Conservation (phyloP, 352 stramenopile species). For the Bremia lactucae region DNA sequence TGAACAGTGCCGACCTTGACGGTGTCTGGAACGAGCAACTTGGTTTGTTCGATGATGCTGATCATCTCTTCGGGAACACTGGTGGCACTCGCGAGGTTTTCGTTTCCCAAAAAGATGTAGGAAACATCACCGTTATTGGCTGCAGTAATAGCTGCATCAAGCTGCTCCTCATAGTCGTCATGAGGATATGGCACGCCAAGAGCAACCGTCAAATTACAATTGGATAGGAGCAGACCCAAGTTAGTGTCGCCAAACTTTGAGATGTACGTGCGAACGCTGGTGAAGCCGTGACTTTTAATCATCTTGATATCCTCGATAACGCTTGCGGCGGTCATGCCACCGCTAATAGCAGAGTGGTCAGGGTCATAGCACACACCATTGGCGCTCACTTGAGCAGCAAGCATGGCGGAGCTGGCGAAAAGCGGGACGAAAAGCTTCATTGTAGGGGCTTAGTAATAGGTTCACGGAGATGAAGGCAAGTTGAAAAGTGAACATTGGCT, state of each 20-base stretch:
- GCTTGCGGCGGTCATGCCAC: constrained; percentile 10
- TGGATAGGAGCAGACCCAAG: no score
- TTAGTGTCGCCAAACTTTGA: constrained; percentile 34
- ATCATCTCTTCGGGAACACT: constrained; percentile 25
- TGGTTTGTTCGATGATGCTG: constrained; percentile 29
- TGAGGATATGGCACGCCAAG: constrained; percentile 40
- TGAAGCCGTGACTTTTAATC: constrained; percentile 47
- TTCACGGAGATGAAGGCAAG: constrained; percentile 7
- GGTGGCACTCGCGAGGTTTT: constrained; percentile 29
- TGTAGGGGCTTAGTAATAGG: not conserved
- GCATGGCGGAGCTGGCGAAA: constrained; percentile 10
- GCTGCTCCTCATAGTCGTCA: constrained; percentile 26
- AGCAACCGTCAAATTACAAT: constrained; percentile 15
- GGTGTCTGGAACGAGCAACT: constrained; percentile 21
- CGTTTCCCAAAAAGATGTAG: constrained; percentile 60
- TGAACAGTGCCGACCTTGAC: constrained; percentile 63
- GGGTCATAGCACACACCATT: constrained; percentile 63
- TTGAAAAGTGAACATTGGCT: constrained; percentile 11
- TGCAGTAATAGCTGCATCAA: constrained; percentile 23
- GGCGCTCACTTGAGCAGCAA: constrained; percentile 23
- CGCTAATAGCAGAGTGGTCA: constrained; percentile 19
- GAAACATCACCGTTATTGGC: constrained; percentile 28
- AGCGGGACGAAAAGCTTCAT: constrained; percentile 31
- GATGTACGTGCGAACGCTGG: constrained; percentile 55
- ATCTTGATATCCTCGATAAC: constrained; percentile 30